Base-by-base conservation (phyloP, 2,329 filamentous ascomycete species). In the Zarea fungicola region DNA sequence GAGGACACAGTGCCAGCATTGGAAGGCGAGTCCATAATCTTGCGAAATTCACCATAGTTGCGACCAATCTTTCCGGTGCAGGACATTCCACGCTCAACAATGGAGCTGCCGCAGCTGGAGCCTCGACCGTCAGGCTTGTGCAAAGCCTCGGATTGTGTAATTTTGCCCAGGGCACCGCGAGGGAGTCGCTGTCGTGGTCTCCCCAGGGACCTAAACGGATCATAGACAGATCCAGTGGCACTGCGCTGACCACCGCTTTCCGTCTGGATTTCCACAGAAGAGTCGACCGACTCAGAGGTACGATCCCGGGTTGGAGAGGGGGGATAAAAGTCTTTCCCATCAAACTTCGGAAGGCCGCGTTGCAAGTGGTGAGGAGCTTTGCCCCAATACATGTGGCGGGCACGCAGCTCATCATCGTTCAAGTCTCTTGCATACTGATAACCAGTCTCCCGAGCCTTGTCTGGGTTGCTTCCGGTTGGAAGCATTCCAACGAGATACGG, bases 271-370 rank as follows among this genome's bases (percentile, higher is more conserved):
- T 36, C 37, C 16, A 36, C 7, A 7, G 13, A 21, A 9, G 37
- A 36, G 25, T 42, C 46, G 22, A 19, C 36, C 6, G 46, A 31
- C 16, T 52, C 50, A 4, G 50, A 21, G 9, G 55, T 54, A 25
- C 52, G 53, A 28, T 63, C 57, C 58, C 76, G 78, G 53, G 63
- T 60, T 1, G 78, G 77, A 1, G 80, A 82, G 3, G 77, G 66
- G 25, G 75, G 77, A 53, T 83, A 84, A 55, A 84, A 84, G 59
- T 83, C 73, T 60, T 80, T 82, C 21, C 81, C 80, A 55, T 84
- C 80, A 56, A 81, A 85, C 60, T 80, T 83, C 28, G 81, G 80
- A 34, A 83, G 65, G 2, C 78, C 77, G 28, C 67, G 70, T 42
- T 75, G 69, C 11, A 71, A 68, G 54, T 74, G 71, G 25, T 65